Evolutionary conservation across 371 early-diverging fungal species (phyloP).

Genomic region (Mortierella sp.): DNA sequence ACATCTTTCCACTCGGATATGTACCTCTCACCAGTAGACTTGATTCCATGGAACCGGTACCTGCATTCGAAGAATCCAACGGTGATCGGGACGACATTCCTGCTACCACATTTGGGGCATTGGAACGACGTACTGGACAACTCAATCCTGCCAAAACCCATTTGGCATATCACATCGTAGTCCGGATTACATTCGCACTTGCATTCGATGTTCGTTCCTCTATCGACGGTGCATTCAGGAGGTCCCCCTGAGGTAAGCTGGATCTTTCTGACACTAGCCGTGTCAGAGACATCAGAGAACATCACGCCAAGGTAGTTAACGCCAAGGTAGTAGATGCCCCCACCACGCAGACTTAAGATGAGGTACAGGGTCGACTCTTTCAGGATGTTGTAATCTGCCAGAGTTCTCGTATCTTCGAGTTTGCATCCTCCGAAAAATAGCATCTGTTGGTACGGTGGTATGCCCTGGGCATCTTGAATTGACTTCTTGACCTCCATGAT

Average conservation of each 20-base stretch:
- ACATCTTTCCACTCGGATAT: slow-evolving; percentile 17
- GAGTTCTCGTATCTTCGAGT: slow-evolving; percentile 77
- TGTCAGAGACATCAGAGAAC: slow-evolving; percentile 19
- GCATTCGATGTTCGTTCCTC: slow-evolving; percentile 26
- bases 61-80: slow-evolving; percentile 23
- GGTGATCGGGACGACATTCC: slow-evolving; percentile 8
- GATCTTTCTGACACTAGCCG: background rate
- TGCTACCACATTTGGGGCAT: slow-evolving; percentile 18
- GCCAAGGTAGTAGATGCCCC: no score
- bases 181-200: slow-evolving; percentile 7
- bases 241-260: background rate
- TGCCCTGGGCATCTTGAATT: no score
- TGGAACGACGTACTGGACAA: background rate
- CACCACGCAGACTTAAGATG: slow-evolving; percentile 86
- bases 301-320: background rate
- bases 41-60: slow-evolving; percentile 23
- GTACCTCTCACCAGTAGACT: slow-evolving; percentile 13
- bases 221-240: background rate
- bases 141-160: slow-evolving; percentile 8
- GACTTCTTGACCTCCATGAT: no score
- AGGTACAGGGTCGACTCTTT: slow-evolving; percentile 86
- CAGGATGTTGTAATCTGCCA: slow-evolving; percentile 52
- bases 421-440: slow-evolving; percentile 88
- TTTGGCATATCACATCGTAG: slow-evolving; percentile 3
- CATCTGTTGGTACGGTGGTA: slow-evolving; percentile 58